Evolutionary conservation across 225 moss, liverwort and hornwort species (phyloP).

Genomic region (Physcomitrium patens): DNA sequence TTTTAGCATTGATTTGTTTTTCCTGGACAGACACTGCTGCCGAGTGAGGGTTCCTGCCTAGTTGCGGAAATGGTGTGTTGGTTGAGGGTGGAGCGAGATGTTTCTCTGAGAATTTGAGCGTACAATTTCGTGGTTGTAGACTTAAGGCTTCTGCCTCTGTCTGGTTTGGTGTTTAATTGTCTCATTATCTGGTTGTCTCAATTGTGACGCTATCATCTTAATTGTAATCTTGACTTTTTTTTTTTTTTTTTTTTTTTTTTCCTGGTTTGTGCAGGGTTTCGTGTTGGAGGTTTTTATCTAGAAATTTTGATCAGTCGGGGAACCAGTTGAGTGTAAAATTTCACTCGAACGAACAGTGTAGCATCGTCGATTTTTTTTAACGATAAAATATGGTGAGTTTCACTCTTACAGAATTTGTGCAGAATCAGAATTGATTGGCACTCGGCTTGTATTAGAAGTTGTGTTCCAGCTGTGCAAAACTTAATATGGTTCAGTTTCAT

Average conservation of each 20-base stretch:
- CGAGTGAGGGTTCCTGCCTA: not conserved
- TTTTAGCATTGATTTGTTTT: not conserved
- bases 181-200: not conserved
- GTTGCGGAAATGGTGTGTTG: not conserved
- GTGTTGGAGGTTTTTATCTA: not conserved
- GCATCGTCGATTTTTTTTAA: not conserved
- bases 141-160: not conserved
- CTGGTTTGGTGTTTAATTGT: not conserved
- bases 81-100: not conserved
- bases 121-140: not conserved
- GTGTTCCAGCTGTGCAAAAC: not conserved
- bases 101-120: not conserved
- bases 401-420: not conserved
- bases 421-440: not conserved
- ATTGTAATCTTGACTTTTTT: no score
- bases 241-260: no score
- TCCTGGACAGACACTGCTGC: not conserved
- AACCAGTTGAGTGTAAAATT: not conserved
- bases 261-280: not conserved
- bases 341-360: not conserved
- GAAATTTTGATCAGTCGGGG: not conserved
- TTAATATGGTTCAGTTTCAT: not conserved
- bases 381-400: slow-evolving; percentile 6
- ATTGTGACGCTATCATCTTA: not conserved
- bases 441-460: not conserved